Base-by-base conservation (phyloP, 148 eudicot genomes). In the Camellia granthamiana region DNA sequence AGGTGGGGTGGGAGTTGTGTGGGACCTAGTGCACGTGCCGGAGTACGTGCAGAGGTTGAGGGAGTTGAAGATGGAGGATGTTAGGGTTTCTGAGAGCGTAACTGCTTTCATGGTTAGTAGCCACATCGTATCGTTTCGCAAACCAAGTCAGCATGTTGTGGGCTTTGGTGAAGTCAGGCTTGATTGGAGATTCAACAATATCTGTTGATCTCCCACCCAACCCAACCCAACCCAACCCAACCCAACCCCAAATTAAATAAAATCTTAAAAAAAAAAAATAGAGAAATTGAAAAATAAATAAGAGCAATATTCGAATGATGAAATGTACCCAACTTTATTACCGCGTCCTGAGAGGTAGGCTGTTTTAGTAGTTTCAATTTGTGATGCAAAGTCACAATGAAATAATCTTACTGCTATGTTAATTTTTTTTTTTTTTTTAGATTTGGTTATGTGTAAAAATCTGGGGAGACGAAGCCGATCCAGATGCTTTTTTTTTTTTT, bases 21-120 rank as follows among this genome's bases (percentile, higher is more conserved):
- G 98, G 98, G 98, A 95, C 85, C 87, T 93, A 12, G 84, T 90
- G 19, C 94, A 92, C 85, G 96, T 86, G 86, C 91, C 93, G 2
- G 98, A 95, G 85, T 93, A 91, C 65, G 98, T 93, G n/a, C 79
- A 83, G 83, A 84, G 93, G 64, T 69, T 95, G 69, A 89, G 86
- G 16, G 98, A 94, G 56, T 74, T 92, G 64, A 78, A 85, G 72
- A 92, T 94, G 98, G 98, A 94, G 75, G 98, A 92, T 3, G 88
- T 94, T 7, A 77, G 88, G 69, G 94, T 94, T 12, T 94, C 98
- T 30, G 94, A 92, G 81, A 85, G 97, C 41, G 94, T 94, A 43
- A 94, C 98, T 21, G 97, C 98, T 18, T 94, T 89, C 72, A 88
- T 94, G 95, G 92, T 79, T 63, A 91, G 91, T 61, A 92, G 95